Base-by-base conservation (phyloP, 169 alveolate species). In the Cryptosporidium ubiquitum region DNA sequence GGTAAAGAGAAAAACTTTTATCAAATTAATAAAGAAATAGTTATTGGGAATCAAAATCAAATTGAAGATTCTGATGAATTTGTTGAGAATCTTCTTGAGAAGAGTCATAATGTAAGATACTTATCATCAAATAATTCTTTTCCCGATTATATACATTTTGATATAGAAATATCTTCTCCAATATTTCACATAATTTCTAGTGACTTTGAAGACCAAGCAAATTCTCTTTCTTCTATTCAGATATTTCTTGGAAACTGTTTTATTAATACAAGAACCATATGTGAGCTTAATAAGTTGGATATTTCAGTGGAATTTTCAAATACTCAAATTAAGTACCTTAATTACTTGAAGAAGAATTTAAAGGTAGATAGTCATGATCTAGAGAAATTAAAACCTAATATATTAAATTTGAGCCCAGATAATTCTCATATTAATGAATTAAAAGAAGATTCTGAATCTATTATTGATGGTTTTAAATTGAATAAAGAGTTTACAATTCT, bases 131-230 rank as follows among this genome's bases (percentile, higher is more conserved):
- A 39, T 29, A 61, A 79, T 40, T 79, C 89, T 3, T 29, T 79
- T 60, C 89, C 89, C 2, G 89, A 79, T 31, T 79, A 58, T 79
- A 60, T 79, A n/a, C 66, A 79, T 14, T 79, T 79, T 61, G 75
- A 79, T 61, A 79, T 79, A n/a, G 69, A 79, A n/a, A 64, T 79
- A 42, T 79, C 58, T 35, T 79, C 89, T 6, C 89, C 89, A 20
- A 52, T 79, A 60, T 60, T 79, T 61, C 79, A 61, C 18, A 79
- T 79, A 20, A 29, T 61, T n/a, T 79, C 55, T 16, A 79, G 55
- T 40, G 74, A 64, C 40, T 61, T 60, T 61, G 86, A 74, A 14
- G 57, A 74, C n/a, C 14, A 39, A 26, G 89, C 39, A 3, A 37
- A 39, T 20, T 61, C 75, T 2, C 7, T 79, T 5, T 73, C 70